Conservation (phyloP, 1,139 yeast genomes). For the Pichia sp. region DNA sequence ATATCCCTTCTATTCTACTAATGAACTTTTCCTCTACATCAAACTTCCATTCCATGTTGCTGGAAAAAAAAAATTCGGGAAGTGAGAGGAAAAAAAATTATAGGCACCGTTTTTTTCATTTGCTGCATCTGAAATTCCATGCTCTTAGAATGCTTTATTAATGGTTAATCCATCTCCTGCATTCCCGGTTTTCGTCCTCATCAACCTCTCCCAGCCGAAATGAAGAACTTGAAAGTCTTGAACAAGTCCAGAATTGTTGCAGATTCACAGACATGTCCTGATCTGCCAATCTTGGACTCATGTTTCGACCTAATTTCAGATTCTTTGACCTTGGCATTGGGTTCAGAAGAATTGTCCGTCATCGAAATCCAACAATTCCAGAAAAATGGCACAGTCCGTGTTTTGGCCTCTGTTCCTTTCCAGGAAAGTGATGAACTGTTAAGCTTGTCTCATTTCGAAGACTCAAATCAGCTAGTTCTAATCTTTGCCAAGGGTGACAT, state of each 20-base stretch:
- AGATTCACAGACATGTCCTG: constrained; percentile 54
- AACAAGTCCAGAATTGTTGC: constrained; percentile 46
- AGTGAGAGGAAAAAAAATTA: background rate
- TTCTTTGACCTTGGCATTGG: constrained; percentile 62
- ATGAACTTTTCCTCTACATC: background rate
- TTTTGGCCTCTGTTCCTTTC: constrained; percentile 55
- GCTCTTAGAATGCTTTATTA: background rate
- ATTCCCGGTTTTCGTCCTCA: too few relatives aligned
- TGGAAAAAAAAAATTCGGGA: background rate
- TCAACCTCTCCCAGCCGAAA: constrained; percentile 19
- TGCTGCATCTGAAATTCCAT: background rate
- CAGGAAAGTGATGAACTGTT: constrained; percentile 37
- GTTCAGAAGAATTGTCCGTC: constrained; percentile 54
- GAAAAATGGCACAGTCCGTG: constrained; percentile 51
- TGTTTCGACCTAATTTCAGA: constrained; percentile 76
- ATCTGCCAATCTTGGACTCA: constrained; percentile 51
- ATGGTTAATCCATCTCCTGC: background rate
- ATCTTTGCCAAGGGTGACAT: constrained; percentile 67
- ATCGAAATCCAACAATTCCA: constrained; percentile 58
- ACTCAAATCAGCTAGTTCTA: constrained; percentile 55
- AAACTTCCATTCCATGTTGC: background rate
- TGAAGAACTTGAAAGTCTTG: constrained; percentile 50
- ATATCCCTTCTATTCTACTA: background rate
- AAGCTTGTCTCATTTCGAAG: constrained; percentile 62
- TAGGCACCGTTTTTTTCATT: background rate